Percentiles rank a stretch among this genome's conserved stretches.
Evolutionary conservation across 2,329 filamentous ascomycete genomes (phyloP).

Genomic region (Colletotrichum sp.): DNA sequence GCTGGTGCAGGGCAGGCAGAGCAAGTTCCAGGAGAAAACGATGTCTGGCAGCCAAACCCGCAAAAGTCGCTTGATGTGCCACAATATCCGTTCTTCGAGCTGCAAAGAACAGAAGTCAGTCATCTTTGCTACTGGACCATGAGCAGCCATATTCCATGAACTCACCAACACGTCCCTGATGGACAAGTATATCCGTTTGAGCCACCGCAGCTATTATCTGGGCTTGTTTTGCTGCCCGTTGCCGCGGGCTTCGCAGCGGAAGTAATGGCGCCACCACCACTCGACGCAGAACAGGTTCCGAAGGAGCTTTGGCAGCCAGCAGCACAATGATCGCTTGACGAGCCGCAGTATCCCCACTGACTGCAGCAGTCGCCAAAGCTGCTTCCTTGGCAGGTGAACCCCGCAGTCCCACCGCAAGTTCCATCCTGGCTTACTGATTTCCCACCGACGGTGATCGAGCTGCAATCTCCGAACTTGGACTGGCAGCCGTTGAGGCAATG

Average conservation of each 20-base stretch:
- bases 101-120: neutral
- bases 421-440: conserved; percentile 1
- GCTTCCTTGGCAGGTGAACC: conserved; percentile 2
- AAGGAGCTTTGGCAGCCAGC: conserved; percentile 10
- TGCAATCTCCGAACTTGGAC: conserved; percentile 21
- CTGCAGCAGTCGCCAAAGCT: conserved; percentile 23
- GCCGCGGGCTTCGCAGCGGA: neutral
- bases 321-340: conserved; percentile 21
- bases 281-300: conserved; percentile 1
- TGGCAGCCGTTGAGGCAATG: conserved; percentile 23
- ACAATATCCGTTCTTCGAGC: conserved; percentile 22
- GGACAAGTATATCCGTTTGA: conserved; percentile 42
- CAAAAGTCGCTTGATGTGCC: conserved; percentile 22
- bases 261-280: neutral
- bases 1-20: neutral
- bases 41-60: conserved; percentile 11
- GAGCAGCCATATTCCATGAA: neutral
- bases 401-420: conserved; percentile 3
- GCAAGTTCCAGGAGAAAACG: conserved; percentile 1
- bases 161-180: conserved; percentile 19
- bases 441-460: conserved; percentile 8
- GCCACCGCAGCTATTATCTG: conserved; percentile 46
- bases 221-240: neutral
- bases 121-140: neutral
- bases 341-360: conserved; percentile 24